Conservation (phyloP, 2,329 filamentous ascomycete genomes). For the Elsinoe necatrix region DNA sequence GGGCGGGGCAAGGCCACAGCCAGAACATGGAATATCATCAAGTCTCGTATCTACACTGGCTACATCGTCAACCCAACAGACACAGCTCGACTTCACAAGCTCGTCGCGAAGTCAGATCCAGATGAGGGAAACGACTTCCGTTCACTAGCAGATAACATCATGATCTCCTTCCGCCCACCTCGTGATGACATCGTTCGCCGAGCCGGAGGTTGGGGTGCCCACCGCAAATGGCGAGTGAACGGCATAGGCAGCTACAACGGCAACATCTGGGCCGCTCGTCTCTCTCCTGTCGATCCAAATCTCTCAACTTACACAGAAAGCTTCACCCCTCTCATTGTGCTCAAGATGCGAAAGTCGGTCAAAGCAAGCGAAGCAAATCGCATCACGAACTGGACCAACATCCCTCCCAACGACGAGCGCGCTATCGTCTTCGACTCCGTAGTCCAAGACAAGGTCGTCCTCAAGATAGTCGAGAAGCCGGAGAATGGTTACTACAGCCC, state of each 20-base stretch:
- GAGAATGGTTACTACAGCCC: conserved; percentile 57
- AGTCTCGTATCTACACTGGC: conserved; percentile 57
- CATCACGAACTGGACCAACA: conserved; percentile 76
- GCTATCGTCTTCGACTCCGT: conserved; percentile 70
- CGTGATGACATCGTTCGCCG: conserved; percentile 65
- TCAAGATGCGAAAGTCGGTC: conserved; percentile 68
- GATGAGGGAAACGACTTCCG: conserved; percentile 44
- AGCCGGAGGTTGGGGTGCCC: conserved; percentile 77
- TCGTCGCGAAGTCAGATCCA: conserved; percentile 52
- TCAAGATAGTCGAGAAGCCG: conserved; percentile 60
- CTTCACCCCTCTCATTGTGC: conserved; percentile 66
- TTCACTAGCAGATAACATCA: conserved; percentile 77
- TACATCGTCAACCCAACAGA: conserved; percentile 72
- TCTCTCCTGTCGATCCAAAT: conserved; percentile 61
- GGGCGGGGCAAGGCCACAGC: conserved; percentile 55
- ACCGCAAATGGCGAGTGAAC: conserved; percentile 74
- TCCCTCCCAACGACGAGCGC: conserved; percentile 52
- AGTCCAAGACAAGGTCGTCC: conserved; percentile 76
- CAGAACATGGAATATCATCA: conserved; percentile 43
- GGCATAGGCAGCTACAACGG: conserved; percentile 68
- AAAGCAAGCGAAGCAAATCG: conserved; percentile 70
- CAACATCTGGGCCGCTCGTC: conserved; percentile 76
- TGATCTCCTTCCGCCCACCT: conserved; percentile 75
- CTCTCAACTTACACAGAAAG: conserved; percentile 72
- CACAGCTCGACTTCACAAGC: conserved; percentile 60